Conservation (phyloP, 129 eudicot genomes). For the Daucus carota region DH1_v3.0 NC_030386.2:34375501-34376000, state of each 20-base stretch:
- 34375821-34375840: not conserved
- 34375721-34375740: conserved; percentile 80
- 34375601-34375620: not conserved
- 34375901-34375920: not conserved
- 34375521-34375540: conserved; percentile 79
- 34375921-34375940: not conserved
- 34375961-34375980: not conserved
- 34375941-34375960: not conserved
- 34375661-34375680: no score
- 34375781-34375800: conserved; percentile 48
- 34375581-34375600: not conserved
- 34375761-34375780: conserved; percentile 82
- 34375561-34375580: not conserved
- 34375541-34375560: conserved; percentile 64
- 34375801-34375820: conserved; percentile 4
- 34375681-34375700: not conserved
- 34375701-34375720: conserved; percentile 15
- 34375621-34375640: not conserved
- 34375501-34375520: conserved; percentile 87
- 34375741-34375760: conserved; percentile 87
- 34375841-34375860: not conserved
- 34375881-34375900: no score
- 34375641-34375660: not conserved
- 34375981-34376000: not conserved
- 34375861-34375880: not conserved